phyloP scores from a whole-genome alignment of 2,329 filamentous ascomycete species.

The Botrytis elliptica region DNA sequence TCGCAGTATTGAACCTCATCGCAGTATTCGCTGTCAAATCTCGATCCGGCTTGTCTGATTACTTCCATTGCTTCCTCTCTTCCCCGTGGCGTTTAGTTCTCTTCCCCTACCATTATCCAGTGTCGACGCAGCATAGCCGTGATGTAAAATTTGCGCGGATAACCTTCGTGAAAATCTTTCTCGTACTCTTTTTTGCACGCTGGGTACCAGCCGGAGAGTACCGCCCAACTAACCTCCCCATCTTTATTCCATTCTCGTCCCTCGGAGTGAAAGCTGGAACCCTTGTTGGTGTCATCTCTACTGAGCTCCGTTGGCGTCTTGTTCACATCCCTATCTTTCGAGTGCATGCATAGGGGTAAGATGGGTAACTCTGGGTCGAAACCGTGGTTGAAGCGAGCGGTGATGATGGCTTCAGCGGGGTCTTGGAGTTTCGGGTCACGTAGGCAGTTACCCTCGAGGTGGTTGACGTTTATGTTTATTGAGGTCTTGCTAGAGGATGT shows the following conservation, averaged over 20 bases:
- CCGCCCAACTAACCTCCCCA: not conserved
- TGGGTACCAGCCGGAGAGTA: not conserved
- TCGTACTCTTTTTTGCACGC: not conserved
- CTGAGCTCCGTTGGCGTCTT: not conserved
- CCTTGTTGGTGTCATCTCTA: not conserved
- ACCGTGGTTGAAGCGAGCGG: not conserved
- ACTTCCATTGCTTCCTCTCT: not conserved
- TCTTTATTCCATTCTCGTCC: not conserved
- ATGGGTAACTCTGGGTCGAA: not conserved
- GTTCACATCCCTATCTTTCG: not conserved
- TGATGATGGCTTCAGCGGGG: not conserved
- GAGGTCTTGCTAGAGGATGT: not conserved
- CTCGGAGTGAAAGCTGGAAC: not conserved
- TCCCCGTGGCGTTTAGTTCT: not conserved
- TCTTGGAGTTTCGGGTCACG: not conserved
- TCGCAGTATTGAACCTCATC: not conserved
- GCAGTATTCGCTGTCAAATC: not conserved
- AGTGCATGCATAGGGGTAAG: not conserved
- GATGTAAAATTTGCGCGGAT: not conserved
- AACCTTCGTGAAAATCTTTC: accelerated
- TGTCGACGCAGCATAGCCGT: not conserved
- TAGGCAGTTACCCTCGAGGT: not conserved
- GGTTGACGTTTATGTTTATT: not conserved
- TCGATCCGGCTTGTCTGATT: not conserved
- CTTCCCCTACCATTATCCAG: not conserved